Base-by-base conservation (phyloP, 768 basidiomycete species). In the Rhizopogon rudus region DNA sequence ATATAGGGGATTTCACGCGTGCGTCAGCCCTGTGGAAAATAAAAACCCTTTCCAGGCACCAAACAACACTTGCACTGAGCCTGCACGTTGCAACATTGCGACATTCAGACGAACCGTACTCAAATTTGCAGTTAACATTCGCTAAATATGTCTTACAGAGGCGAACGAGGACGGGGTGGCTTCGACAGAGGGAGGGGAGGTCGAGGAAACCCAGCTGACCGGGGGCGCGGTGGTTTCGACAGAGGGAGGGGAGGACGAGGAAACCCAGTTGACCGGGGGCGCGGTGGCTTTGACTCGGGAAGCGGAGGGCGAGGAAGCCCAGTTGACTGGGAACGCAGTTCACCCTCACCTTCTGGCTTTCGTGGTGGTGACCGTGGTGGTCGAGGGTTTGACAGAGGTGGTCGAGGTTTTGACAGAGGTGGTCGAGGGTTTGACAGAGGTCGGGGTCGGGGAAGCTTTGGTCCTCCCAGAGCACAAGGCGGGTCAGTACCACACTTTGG, bases 91-190 rank as follows among this genome's bases (percentile, higher is more conserved):
- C 40, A 40, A 17, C 40, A 5, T 37, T 49, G 20, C 3, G 17
- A 20, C 17, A 31, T 33, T 46, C 17, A 48, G 45, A 13, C 86
- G 85, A 1, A 87, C 75, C 1, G 83, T 86, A 10, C 87, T 84
- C 58, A 81, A 17, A 84, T 78, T n/a, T 82, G 65, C 1, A 85
- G 73, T 17, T 83, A 73, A 28, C 83, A 78, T 59, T 79, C 77
- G 4, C 22, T 17, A 41, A 49, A 25, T 9, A 74, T 75, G 73
- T 67, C 71, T 68, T 64, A 63, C 60, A 71, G 72, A 67, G 73
- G 61, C 17, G 63, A 70, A 28, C 68, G 78, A 63, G 79, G 74
- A 12, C 67, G 73, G 35, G 67, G 71, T 35, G 65, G 73, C 63
- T 65, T 66, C 29, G 74, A 70, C 49, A 59, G 73, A 57, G 71